Evolutionary conservation across 2,329 filamentous ascomycete species (phyloP).

Genomic region (Alternaria longipes): DNA sequence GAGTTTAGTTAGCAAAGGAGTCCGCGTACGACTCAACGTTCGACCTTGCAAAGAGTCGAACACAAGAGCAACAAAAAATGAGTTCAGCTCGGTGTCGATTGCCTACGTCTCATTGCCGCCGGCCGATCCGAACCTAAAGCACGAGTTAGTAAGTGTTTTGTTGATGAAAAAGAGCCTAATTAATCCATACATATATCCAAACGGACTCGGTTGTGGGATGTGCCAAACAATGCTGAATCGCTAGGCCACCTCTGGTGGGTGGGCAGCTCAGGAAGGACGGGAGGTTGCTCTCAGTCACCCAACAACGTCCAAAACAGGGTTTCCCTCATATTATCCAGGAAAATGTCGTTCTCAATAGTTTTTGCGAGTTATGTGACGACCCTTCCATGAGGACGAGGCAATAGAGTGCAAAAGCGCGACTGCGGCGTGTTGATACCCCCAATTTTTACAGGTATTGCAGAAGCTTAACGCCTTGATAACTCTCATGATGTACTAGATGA

Average conservation of each 20-base stretch:
- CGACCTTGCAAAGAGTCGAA: not conserved
- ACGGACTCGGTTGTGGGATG: not conserved
- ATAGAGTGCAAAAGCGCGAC: not conserved
- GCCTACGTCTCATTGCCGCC: not conserved
- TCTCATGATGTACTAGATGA: not conserved
- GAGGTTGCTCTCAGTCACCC: not conserved
- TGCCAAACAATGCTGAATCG: not conserved
- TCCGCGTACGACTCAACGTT: not conserved
- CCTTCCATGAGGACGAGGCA: not conserved
- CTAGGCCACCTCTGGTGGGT: not conserved
- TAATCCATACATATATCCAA: not conserved
- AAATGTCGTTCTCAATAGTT: not conserved
- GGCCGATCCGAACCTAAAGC: not conserved
- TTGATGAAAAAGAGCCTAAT: not conserved
- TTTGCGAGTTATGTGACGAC: not conserved
- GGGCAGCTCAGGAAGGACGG: no score
- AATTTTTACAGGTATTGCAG: not conserved
- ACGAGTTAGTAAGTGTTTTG: not conserved
- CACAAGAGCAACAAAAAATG: not conserved
- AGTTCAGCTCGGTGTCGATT: slow-evolving; percentile 6
- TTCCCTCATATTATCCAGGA: not conserved
- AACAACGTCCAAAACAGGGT: fast-evolving
- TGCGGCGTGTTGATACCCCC: not conserved
- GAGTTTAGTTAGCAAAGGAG: not conserved
- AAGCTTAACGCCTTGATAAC: not conserved